Evolutionary conservation across 495 filamentous ascomycete species (phyloP), one percentile per base, ranked within the genome.

Genomic region (Daldinia bambusicola): DNA sequence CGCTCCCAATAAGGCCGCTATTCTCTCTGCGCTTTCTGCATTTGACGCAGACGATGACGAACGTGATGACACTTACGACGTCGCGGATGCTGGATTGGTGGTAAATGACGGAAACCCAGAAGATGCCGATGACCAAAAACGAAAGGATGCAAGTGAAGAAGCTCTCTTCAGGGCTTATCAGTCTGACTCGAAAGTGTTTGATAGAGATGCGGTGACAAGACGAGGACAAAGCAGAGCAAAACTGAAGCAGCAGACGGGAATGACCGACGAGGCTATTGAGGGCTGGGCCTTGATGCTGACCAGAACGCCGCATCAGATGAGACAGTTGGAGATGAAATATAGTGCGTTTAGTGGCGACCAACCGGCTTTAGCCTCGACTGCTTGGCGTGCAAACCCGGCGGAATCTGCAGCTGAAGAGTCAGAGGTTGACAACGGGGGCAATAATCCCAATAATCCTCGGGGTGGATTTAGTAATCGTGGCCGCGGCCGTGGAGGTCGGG

Each of bases 21-120:
- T 99, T 75, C 85, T 97, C 12, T 91, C 95, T 20, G 95, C 95
- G 0, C 89, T 99, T 10, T 92, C 93, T 10, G 87, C 92, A 5
- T 97, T 98, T 74, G 95, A 98, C 81, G 90, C 89, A 0, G 95
- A 97, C 71, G 95, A 98, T 75, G 95, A 99, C 80, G 95, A 99
- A 81, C 90, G 93, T 37, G 95, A 99, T 80, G 95, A 99, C 75
- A 98, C 95, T 1, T 99, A 99, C 79, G 95, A 99, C 72, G 85
- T 89, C 8, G 91, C 87, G 43, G 95, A 98, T 71, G 93, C 98
- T 6, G 95, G 95, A 61, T 93, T 94, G 10, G 92, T 92, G 3
- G 88, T 97, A 9, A 92, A 96, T 37, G 78, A 81, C 8, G 72
- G 69, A 51, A 69, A 69, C 30, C 34, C 84, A 34, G 77, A 67